These are phyloP conservation scores for Fusarium subglutinans DNA, from an alignment of 2,329 filamentous ascomycete genomes.

Conservation along the genomic window DNA sequence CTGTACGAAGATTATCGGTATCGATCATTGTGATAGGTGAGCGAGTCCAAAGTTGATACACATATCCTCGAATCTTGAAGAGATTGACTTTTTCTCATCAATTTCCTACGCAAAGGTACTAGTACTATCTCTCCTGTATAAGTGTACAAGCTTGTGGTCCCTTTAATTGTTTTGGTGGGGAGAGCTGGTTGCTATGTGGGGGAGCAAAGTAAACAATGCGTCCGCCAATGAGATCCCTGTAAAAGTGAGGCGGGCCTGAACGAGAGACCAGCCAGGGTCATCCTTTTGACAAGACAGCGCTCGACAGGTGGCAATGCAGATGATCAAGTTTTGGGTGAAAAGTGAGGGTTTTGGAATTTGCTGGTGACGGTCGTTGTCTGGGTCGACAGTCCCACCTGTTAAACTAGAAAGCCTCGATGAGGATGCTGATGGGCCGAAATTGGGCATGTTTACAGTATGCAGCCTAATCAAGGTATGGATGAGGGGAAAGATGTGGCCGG, in stretches of 20 bases:
- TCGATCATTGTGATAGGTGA: constrained; percentile 58
- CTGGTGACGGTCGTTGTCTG: constrained; percentile 29
- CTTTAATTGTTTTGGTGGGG: constrained; percentile 40
- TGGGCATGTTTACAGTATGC: constrained; percentile 15
- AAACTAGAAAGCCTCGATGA: constrained; percentile 17
- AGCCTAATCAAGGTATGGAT: neutral
- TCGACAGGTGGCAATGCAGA: constrained; percentile 42
- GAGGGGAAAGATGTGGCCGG: neutral
- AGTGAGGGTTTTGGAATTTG: neutral
- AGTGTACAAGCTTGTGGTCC: constrained; percentile 29
- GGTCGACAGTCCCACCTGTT: constrained; percentile 28
- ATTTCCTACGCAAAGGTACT: constrained; percentile 12
- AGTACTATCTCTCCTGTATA: constrained; percentile 20
- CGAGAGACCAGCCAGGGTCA: constrained; percentile 19
- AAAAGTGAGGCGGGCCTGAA: constrained; percentile 28
- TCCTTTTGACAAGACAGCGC: constrained; percentile 36
- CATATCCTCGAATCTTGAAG: constrained; percentile 34
- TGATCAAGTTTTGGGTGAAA: neutral
- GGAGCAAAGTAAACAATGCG: constrained; percentile 52
- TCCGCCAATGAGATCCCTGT: constrained; percentile 39
- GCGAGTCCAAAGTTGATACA: constrained; percentile 23
- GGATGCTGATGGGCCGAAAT: constrained; percentile 10
- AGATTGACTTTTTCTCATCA: constrained; percentile 22
- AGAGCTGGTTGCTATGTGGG: constrained; percentile 49
- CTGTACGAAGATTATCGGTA: constrained; percentile 70